A percentile compares a stretch with the other conserved stretches of the same genome.
Conservation (phyloP, 495 filamentous ascomycete species). For the Ramalina peruviana region DNA sequence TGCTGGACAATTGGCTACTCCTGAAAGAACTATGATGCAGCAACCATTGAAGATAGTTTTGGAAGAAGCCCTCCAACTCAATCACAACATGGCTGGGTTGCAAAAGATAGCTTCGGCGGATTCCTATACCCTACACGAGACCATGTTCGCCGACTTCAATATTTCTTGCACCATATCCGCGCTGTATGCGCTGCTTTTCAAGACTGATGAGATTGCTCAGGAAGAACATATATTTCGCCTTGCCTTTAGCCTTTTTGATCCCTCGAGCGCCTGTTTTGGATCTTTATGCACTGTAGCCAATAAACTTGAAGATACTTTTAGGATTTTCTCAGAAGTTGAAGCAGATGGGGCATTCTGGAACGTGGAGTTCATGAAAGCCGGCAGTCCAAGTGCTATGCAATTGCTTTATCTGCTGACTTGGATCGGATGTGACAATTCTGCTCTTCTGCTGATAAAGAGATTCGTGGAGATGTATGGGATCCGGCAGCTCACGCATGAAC, state of each 20-base stretch:
- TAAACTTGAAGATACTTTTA: no score
- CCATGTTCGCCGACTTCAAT: not conserved
- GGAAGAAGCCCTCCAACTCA: not conserved
- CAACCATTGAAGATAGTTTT: not conserved
- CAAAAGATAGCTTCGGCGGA: not conserved
- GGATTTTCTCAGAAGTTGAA: no score
- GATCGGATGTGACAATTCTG: not conserved
- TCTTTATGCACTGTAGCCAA: not conserved
- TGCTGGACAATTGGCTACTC: not conserved
- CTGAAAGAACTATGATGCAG: not conserved
- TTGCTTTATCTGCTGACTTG: not conserved
- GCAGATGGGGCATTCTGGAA: not conserved
- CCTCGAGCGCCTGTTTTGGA: not conserved
- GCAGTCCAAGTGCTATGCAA: not conserved
- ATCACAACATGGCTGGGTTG: not conserved
- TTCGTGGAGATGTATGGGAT: not conserved
- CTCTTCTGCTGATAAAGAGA: not conserved
- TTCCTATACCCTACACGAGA: no score
- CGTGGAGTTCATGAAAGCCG: not conserved
- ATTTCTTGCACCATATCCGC: not conserved
- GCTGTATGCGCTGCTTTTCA: not conserved
- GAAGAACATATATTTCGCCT: not conserved
- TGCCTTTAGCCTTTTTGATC: slow-evolving; percentile 4
- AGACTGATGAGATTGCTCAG: not conserved
- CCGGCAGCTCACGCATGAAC: not conserved